Base-by-base conservation (phyloP, 306 rosid genomes). In the Gynostemma pentaphyllum region DNA sequence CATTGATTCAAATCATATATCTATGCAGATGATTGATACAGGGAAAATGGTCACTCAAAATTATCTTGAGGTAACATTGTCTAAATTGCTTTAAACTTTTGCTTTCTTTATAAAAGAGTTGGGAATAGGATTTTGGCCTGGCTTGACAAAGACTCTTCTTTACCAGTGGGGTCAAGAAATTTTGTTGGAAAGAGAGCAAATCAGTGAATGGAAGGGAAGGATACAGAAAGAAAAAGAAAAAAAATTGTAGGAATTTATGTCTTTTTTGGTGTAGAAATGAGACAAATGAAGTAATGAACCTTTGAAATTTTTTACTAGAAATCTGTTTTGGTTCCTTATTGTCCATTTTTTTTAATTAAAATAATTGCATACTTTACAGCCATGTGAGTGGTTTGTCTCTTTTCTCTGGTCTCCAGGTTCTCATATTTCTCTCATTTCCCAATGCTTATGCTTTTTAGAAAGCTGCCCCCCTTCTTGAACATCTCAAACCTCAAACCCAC, bases 351-450 rank as follows among this genome's bases (percentile, higher is more conserved):
- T 16, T 13, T 4, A 5, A 18, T 28, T 34, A 18, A 18, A 60
- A 22, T 60, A 34, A 39, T 39, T 22, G 66, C 49, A 13, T 23
- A 5, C 63, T 56, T 19, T 34, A 18, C 15, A 22, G 66, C 49
- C 66, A 60, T 60, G 49, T 60, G 66, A 48, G 18, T 60, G 66
- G n/a, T 60, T 60, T 60, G 49, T 60, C 66, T 60, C 47, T 60
- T 59, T 60, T 39, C 49, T 39, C 48, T 2, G 2, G 14, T 60
- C 34, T 60, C 66, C 65, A 22, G 32, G 22, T 9, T 57, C 46
- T 19, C 28, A 11, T 36, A n/a, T 57, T 32, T 8, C 18, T 45
- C 45, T 37, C 46, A 36, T 57, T 32, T 13, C 65, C 21, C 48
- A 23, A 21, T 37, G 23, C 22, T 60, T n/a, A 1, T 39, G 22